A percentile compares a stretch with the other conserved stretches of the same genome.
phyloP scores from a whole-genome alignment of 139 green algal genomes.

The Axilococcus clingmanii region DNA sequence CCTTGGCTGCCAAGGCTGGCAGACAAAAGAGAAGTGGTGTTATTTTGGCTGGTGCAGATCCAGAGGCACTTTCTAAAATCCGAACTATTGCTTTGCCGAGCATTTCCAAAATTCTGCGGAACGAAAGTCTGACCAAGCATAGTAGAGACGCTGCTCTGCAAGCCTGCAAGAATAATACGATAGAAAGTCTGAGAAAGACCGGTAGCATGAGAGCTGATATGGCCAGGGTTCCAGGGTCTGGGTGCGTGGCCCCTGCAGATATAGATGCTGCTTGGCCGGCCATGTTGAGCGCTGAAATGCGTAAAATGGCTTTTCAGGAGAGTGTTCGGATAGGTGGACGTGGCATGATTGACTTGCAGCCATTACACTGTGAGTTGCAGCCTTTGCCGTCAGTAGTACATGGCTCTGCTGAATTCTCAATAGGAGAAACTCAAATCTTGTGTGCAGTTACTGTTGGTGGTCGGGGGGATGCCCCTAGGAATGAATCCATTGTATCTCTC shows the following conservation, averaged over 20 bases:
- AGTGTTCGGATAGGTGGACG: conserved; percentile 33
- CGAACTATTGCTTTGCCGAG: not conserved
- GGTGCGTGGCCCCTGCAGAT: conserved; percentile 22
- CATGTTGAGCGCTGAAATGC: conserved; percentile 2
- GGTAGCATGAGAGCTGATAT: conserved; percentile 14
- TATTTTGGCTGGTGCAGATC: conserved; percentile 15
- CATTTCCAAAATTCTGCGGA: conserved; percentile 9
- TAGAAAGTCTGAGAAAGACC: not conserved
- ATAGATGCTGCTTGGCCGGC: conserved; percentile 26
- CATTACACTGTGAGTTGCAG: conserved; percentile 30
- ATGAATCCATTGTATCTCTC: conserved; percentile 9
- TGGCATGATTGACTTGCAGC: not conserved
- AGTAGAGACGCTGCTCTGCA: conserved; percentile 3
- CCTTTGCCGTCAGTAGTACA: conserved; percentile 39
- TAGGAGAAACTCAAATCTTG: conserved; percentile 88
- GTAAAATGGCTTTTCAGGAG: conserved; percentile 19
- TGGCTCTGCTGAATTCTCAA: conserved; percentile 74
- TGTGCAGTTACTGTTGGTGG: conserved; percentile 41
- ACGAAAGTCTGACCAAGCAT: conserved; percentile 7
- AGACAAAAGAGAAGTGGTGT: not conserved
- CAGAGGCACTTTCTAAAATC: conserved; percentile 4
- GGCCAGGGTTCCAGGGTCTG: conserved; percentile 23
- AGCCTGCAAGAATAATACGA: conserved; percentile 3
- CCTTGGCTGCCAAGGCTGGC: not conserved
- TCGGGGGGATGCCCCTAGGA: conserved; percentile 1